Percentiles rank a stretch among this genome's conserved stretches.
phyloP scores from a whole-genome alignment of 106 monocot species.

The Dendrobium nobile region DNA sequence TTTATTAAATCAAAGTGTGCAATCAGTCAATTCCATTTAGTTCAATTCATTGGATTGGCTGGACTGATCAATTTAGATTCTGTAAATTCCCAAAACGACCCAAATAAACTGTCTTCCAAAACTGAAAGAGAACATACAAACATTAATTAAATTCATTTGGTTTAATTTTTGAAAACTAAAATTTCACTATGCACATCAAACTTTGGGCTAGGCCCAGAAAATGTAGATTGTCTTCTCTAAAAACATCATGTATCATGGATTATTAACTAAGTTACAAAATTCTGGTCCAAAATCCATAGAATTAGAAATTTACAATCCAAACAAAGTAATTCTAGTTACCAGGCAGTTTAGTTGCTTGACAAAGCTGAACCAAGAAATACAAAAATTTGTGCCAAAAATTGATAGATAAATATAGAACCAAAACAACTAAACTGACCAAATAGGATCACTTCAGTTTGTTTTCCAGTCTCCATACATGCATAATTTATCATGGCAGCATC shows the following conservation, averaged over 20 bases:
- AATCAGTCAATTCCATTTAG: not conserved
- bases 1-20: not conserved
- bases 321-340: not conserved
- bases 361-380: not conserved
- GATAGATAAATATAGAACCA: not conserved
- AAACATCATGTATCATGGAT: not conserved
- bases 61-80: not conserved
- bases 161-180: not conserved
- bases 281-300: not conserved
- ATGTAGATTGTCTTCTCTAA: not conserved
- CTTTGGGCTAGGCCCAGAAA: not conserved
- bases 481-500: not conserved
- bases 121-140: not conserved
- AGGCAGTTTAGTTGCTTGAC: not conserved
- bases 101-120: not conserved
- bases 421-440: not conserved
- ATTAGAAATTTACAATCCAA: not conserved
- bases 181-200: not conserved
- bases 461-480: not conserved
- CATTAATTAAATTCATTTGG: not conserved
- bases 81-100: not conserved
- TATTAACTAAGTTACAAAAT: not conserved
- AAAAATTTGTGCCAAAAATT: not conserved
- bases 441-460: not conserved
- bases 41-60: not conserved